A percentile compares a stretch with the other conserved stretches of the same genome.
Conservation (phyloP, 2,329 filamentous ascomycete species). For the Trichoderma sp. region DNA sequence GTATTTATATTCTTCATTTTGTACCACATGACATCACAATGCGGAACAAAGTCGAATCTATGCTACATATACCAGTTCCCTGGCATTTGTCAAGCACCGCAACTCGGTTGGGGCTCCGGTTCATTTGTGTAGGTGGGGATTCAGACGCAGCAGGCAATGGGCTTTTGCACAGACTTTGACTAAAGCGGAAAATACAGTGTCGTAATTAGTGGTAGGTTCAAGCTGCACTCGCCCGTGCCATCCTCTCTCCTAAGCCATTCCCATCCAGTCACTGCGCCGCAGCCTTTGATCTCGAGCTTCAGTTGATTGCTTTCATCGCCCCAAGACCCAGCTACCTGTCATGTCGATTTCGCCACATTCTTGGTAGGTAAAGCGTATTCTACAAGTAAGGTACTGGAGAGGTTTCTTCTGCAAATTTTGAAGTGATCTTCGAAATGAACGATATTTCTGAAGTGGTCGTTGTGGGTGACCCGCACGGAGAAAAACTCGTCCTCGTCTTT, state of each 20-base stretch:
- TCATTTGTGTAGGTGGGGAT: too few species aligned
- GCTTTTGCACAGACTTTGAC: too few species aligned
- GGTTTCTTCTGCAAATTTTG: background rate
- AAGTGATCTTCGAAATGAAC: background rate
- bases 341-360: background rate
- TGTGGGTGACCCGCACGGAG: background rate
- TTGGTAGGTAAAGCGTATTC: background rate
- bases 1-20: background rate
- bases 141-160: too few species aligned
- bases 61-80: too few species aligned
- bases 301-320: background rate
- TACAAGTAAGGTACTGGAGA: background rate
- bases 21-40: background rate
- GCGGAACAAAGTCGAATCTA: background rate
- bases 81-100: too few species aligned
- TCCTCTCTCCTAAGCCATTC: background rate
- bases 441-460: background rate
- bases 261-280: conserved; percentile 2
- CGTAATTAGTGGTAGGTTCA: background rate
- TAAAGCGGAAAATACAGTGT: too few species aligned
- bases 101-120: too few species aligned
- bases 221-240: background rate
- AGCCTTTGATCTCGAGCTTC: background rate
- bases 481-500: background rate
- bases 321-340: background rate